Evolutionary conservation across 1,284 basidiomycete species (phyloP).

Genomic region (Cryptococcus maquisensis): DNA sequence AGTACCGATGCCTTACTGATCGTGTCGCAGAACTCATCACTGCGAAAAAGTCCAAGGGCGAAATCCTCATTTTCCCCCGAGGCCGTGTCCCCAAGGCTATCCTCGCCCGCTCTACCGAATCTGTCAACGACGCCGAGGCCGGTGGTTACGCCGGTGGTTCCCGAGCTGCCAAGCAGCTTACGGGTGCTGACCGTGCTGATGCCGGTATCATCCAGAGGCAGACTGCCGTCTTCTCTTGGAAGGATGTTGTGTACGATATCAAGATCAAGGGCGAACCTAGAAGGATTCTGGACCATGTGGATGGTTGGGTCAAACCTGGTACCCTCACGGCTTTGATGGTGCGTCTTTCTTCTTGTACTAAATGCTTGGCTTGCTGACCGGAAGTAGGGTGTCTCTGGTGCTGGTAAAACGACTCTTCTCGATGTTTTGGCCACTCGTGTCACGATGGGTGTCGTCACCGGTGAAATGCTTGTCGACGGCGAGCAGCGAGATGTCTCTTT

Average conservation of each 20-base stretch:
- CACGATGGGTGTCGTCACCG: slow-evolving; percentile 73
- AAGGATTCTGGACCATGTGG: slow-evolving; percentile 68
- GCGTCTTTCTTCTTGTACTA: background rate
- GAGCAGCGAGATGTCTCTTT: slow-evolving; percentile 66
- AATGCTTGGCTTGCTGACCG: background rate
- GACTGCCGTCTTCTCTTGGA: slow-evolving; percentile 51
- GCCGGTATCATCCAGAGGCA: slow-evolving; percentile 45
- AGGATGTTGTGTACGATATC: slow-evolving; percentile 58
- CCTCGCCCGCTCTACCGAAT: slow-evolving; percentile 10
- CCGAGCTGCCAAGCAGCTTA: background rate
- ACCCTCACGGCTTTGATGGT: slow-evolving; percentile 62
- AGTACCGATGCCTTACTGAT: slow-evolving; percentile 1
- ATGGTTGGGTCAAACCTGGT: slow-evolving; percentile 76
- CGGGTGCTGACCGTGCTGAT: slow-evolving; percentile 12
- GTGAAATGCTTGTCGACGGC: slow-evolving; percentile 75
- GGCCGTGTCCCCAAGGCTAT: slow-evolving; percentile 45
- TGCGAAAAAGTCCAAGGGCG: slow-evolving; percentile 52
- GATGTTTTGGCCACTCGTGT: slow-evolving; percentile 78
- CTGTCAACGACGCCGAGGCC: slow-evolving; percentile 17
- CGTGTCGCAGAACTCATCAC: slow-evolving; percentile 48
- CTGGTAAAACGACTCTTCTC: slow-evolving; percentile 70
- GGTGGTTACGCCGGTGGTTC: slow-evolving; percentile 9
- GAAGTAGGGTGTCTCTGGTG: slow-evolving; percentile 59
- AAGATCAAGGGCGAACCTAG: slow-evolving; percentile 58
- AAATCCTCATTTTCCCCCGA: slow-evolving; percentile 53